Percentiles rank a stretch among this genome's conserved stretches.
These are phyloP conservation scores for Vigna unguiculata DNA, from an alignment of 306 rosid species.

Conservation along the genomic window DNA sequence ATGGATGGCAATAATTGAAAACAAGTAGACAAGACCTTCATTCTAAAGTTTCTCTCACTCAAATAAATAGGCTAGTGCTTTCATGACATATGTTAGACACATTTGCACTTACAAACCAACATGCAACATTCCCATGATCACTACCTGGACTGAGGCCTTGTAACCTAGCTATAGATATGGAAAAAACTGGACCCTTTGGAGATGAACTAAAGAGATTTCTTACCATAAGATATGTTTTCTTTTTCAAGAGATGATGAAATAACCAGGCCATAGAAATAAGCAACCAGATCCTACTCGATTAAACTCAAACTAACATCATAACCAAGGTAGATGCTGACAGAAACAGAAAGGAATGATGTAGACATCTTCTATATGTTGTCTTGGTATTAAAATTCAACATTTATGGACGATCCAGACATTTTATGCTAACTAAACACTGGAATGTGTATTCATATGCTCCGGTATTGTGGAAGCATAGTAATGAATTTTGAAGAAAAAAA, in stretches of 20 bases:
- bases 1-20: constrained; percentile 24
- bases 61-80: background rate
- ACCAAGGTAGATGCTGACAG: background rate
- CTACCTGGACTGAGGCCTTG: background rate
- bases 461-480: background rate
- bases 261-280: constrained; percentile 13
- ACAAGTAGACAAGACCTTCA: constrained; percentile 2
- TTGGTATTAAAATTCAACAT: constrained; percentile 30
- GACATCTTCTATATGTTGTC: constrained; percentile 11
- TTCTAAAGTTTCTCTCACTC: constrained; percentile 33
- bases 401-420: background rate
- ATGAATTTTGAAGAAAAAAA: constrained; percentile 5
- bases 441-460: constrained; percentile 14
- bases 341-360: background rate
- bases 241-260: constrained; percentile 2
- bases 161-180: constrained; percentile 14
- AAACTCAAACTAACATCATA: constrained; percentile 26
- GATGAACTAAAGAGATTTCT: constrained; percentile 7
- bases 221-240: background rate
- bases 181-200: constrained; percentile 6
- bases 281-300: constrained; percentile 26
- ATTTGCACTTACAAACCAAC: constrained; percentile 19
- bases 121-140: background rate
- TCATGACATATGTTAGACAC: constrained; percentile 10
- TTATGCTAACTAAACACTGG: constrained; percentile 1